Percentiles rank a stretch among this genome's conserved stretches.
Evolutionary conservation across 2,329 filamentous ascomycete genomes (phyloP).

Genomic region (Allantophomopsis cytisporea): DNA sequence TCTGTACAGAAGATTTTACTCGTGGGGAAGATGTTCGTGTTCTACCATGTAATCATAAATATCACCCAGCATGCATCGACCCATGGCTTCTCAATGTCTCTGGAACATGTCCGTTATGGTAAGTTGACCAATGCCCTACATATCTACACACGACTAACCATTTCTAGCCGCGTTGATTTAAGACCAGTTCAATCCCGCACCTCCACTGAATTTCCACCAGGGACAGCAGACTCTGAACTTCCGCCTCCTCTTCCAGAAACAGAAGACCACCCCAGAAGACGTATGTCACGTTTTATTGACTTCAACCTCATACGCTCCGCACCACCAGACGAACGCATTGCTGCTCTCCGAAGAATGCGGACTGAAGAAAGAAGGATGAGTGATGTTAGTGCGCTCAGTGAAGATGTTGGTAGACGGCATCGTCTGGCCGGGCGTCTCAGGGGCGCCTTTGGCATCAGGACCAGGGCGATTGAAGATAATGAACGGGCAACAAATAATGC

Average conservation of each 20-base stretch:
- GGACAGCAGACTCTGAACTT: slow-evolving; percentile 8
- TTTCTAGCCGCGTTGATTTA: slow-evolving; percentile 21
- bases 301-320: slow-evolving; percentile 42
- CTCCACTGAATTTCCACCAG: slow-evolving; percentile 4
- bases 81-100: slow-evolving; percentile 59
- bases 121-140: slow-evolving; percentile 18
- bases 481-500: too few species aligned
- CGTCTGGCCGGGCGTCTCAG: neutral
- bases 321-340: slow-evolving; percentile 48
- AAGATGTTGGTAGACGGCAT: too few species aligned
- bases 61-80: slow-evolving; percentile 54
- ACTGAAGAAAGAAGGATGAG: slow-evolving; percentile 20
- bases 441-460: neutral
- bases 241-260: slow-evolving; percentile 26
- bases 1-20: slow-evolving; percentile 57
- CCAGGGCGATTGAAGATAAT: neutral
- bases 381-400: too few species aligned
- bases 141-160: slow-evolving; percentile 3
- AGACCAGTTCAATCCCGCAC: slow-evolving; percentile 13
- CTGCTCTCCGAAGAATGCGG: slow-evolving; percentile 36
- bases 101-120: slow-evolving; percentile 58
- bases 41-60: slow-evolving; percentile 54
- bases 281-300: slow-evolving; percentile 39
- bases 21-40: slow-evolving; percentile 55
- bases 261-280: slow-evolving; percentile 23